phyloP scores from a whole-genome alignment of 305 asterid species.

The Stenogyne calaminthoides region DNA sequence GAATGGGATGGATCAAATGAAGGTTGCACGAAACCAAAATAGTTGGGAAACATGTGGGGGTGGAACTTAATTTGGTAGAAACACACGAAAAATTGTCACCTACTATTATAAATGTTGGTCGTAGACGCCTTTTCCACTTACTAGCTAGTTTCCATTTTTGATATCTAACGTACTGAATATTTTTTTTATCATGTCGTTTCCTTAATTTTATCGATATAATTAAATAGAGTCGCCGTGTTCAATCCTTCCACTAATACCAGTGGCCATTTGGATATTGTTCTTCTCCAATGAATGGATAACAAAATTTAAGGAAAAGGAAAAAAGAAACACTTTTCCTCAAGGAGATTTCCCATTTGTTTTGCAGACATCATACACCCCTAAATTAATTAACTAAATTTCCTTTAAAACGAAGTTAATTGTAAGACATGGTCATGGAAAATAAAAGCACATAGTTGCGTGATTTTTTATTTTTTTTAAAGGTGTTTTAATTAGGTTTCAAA shows the following conservation, averaged over 20 bases:
- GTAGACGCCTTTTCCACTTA: neutral
- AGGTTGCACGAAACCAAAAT: conserved; percentile 25
- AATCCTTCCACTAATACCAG: conserved; percentile 20
- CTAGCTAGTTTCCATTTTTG: conserved; percentile 1
- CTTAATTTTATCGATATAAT: conserved; percentile 15
- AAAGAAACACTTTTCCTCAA: neutral
- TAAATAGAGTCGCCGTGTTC: conserved; percentile 5
- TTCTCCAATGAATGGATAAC: neutral
- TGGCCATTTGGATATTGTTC: conserved; percentile 19
- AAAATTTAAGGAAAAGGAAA: neutral
- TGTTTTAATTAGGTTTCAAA: too few species aligned
- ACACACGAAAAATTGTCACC: conserved; percentile 14
- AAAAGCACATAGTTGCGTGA: too few species aligned
- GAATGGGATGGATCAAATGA: neutral
- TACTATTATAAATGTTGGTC: conserved; percentile 6
- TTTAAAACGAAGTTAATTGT: too few species aligned
- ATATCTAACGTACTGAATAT: neutral
- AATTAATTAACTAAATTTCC: too few species aligned
- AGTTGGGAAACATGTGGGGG: conserved; percentile 29
- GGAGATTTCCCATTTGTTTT: neutral
- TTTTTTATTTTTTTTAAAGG: too few species aligned
- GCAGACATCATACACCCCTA: neutral
- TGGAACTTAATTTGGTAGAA: conserved; percentile 27
- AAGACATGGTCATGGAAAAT: too few species aligned
- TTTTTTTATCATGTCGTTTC: conserved; percentile 1